phyloP scores from a whole-genome alignment of 2,329 filamentous ascomycete genomes.

The Ascochyta fabae region DNA sequence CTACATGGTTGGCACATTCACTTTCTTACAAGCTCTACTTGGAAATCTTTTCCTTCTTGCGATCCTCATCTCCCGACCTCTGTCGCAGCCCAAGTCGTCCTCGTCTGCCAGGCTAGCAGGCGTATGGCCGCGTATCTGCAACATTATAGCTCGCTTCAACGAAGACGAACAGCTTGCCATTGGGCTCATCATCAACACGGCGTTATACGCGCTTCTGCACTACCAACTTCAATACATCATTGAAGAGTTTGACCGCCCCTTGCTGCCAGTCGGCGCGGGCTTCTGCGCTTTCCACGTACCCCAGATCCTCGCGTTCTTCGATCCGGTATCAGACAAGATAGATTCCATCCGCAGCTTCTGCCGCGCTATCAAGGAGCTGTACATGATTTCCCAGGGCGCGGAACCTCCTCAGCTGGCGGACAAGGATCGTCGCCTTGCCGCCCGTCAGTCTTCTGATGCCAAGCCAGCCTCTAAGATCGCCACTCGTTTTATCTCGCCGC shows the following conservation, averaged over 20 bases:
- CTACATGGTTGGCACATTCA: background rate
- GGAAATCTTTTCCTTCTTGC: background rate
- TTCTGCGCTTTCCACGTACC: slow-evolving; percentile 1
- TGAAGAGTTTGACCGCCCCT: background rate
- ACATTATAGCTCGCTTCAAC: background rate
- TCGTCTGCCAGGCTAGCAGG: background rate
- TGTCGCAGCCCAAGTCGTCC: background rate
- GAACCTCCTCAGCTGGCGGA: background rate
- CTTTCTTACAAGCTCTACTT: background rate
- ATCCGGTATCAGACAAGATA: background rate
- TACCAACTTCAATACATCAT: slow-evolving; percentile 1
- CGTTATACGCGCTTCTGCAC: slow-evolving; percentile 1
- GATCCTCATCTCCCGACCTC: background rate
- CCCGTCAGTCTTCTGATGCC: too few species aligned
- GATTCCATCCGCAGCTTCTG: background rate
- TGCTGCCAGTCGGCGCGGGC: slow-evolving; percentile 1
- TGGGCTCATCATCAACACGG: background rate
- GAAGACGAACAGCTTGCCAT: background rate
- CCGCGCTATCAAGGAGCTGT: background rate
- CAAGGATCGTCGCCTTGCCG: too few species aligned
- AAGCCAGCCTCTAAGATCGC: slow-evolving; percentile 6
- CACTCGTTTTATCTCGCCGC: slow-evolving; percentile 2
- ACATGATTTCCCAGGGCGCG: background rate
- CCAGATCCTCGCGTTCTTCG: background rate
- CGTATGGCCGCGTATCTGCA: background rate